A percentile compares a stretch with the other conserved stretches of the same genome.
Evolutionary conservation across 441 rosid genomes (phyloP).

Genomic region (Populus hybrid): DNA sequence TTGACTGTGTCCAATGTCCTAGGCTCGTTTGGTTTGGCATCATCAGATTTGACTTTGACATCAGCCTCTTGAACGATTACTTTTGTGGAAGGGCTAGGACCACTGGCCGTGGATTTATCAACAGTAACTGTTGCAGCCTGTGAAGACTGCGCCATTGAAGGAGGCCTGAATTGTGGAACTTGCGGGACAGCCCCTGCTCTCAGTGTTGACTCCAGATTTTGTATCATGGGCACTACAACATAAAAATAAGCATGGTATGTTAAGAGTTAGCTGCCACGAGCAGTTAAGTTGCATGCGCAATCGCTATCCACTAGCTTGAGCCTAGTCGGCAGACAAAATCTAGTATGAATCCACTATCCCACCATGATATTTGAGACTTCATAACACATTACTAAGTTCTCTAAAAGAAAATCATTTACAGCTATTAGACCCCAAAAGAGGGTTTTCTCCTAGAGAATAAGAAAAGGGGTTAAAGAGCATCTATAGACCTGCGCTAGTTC

Average conservation of each 20-base stretch:
- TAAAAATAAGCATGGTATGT: not conserved
- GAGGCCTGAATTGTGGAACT: slow-evolving; percentile 79
- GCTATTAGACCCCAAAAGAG: not conserved
- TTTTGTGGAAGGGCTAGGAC: slow-evolving; percentile 12
- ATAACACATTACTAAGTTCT: not conserved
- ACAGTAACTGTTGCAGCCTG: slow-evolving; percentile 10
- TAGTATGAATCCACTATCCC: not conserved
- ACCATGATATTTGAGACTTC: not conserved
- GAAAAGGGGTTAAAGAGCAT: not conserved
- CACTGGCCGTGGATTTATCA: slow-evolving; percentile 20
- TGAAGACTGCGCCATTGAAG: slow-evolving; percentile 34
- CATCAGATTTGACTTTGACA: slow-evolving; percentile 16
- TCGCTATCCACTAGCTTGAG: not conserved
- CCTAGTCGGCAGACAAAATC: not conserved
- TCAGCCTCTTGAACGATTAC: slow-evolving; percentile 5
- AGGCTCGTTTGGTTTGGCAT: slow-evolving; percentile 17
- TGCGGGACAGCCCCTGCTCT: slow-evolving; percentile 86
- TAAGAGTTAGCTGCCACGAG: not conserved
- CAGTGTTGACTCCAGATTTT: slow-evolving; percentile 70
- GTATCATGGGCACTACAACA: slow-evolving; percentile 89
- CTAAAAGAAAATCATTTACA: not conserved
- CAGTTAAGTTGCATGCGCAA: not conserved
- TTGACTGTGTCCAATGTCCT: slow-evolving; percentile 25
- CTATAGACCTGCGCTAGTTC: not conserved
- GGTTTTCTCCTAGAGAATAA: not conserved